Evolutionary conservation across 768 basidiomycete species (phyloP), one percentile per base, ranked within the genome.

Genomic region (Brasilioporus rufonigricans): DNA sequence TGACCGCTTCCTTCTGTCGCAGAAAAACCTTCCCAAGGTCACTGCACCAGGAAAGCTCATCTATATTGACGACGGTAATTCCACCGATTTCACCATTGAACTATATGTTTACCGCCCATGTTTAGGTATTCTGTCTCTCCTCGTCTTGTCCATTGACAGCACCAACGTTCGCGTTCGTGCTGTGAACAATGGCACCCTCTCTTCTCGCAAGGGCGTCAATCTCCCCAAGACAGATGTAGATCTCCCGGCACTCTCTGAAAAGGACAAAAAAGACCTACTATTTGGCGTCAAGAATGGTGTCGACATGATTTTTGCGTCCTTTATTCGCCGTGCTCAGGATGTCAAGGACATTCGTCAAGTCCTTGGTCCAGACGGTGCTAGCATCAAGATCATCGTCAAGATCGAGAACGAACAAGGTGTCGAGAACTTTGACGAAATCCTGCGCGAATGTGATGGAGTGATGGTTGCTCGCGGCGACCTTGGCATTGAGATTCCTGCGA

Each of bases 401-500:
- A 98, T 99, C 61, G 97, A 99, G 76, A 99, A 99, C 76, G 92
- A 98, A 73, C 97, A 99, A 76, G 97, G 97, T 72, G 91, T 99
- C 44, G 84, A 86, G 64, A 98, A 98, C 83, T 99, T 99, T 76
- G 97, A 98, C 74, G 95, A 98, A 74, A 99, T 99, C 66, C 73
- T 99, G 65, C 86, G 81, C 65, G 97, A 89, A 72, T 83, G 89
- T 29, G 97, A 99, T 70, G 97, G 97, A 77, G 97, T 99, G 63
- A 99, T 99, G 97, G 97, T 99, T 61, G 97, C 97, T 61, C 93
- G 97, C 76, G 97, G 97, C 73, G 97, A 99, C 71, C 81, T 99
- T 48, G 97, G 97, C 72, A 99, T 99, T 66, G 97, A 99, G 76
- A 99, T 99, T 64, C 97, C 97, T n/a, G 93, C 97, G 41, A 91